Evolutionary conservation across 108 stramenopile species (phyloP).

Genomic region (Stephanodiscus triporus): DNA sequence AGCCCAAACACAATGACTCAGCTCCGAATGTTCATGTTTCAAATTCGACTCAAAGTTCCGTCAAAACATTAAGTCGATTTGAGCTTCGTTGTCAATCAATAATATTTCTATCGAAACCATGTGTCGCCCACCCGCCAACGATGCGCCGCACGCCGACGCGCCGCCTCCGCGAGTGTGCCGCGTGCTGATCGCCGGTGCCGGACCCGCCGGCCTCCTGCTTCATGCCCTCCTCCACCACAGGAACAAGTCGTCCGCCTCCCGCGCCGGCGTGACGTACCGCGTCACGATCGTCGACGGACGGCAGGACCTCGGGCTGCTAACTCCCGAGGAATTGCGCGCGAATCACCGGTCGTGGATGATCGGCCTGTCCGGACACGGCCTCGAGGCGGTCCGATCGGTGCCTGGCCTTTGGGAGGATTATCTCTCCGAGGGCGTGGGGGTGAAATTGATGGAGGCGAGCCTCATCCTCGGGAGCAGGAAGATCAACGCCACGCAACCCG

Average conservation of each 20-base stretch:
- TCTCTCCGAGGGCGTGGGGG: constrained; percentile 38
- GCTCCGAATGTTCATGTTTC: too few relatives aligned
- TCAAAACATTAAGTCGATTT: too few relatives aligned
- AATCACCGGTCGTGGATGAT: constrained; percentile 67
- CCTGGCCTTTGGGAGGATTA: constrained; percentile 54
- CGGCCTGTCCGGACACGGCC: constrained; percentile 54
- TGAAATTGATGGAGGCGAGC: constrained; percentile 19
- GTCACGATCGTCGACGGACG: constrained; percentile 56
- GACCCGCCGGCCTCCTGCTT: constrained; percentile 61
- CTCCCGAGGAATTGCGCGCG: constrained; percentile 32
- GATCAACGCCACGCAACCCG: too few relatives aligned
- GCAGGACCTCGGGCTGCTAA: constrained; percentile 43
- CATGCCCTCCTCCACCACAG: constrained; percentile 52
- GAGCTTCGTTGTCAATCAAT: too few relatives aligned
- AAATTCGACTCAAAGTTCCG: too few relatives aligned
- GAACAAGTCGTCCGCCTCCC: constrained; percentile 32
- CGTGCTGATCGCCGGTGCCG: constrained; percentile 65
- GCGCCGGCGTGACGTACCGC: constrained; percentile 32
- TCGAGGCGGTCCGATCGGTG: constrained; percentile 48
- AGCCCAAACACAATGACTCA: too few relatives aligned
- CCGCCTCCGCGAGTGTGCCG: constrained; percentile 13
- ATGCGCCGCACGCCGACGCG: too few relatives aligned
- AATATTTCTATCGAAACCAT: too few relatives aligned
- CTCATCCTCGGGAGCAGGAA: constrained; percentile 43
- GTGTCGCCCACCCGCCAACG: too few relatives aligned